Conservation (phyloP, 164 flowering plant species). For the Euptelea pleiosperma region DNA sequence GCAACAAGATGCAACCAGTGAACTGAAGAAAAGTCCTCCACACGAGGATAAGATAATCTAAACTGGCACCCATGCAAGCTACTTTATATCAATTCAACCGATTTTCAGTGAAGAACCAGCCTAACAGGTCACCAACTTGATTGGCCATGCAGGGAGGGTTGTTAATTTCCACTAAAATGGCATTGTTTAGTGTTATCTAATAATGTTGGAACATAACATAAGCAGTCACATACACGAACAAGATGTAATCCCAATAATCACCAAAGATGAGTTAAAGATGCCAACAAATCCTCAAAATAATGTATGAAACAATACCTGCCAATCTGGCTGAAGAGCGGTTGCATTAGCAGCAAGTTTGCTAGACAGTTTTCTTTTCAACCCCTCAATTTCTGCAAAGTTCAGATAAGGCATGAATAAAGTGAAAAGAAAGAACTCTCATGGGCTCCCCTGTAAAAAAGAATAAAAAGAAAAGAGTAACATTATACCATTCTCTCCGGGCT, state of each 20-base stretch:
- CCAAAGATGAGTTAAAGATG: not conserved
- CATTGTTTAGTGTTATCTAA: no score
- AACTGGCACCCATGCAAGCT: not conserved
- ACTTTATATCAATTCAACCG: not conserved
- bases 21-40: not conserved
- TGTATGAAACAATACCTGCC: conserved; percentile 63
- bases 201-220: no score
- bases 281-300: not conserved
- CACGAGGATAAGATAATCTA: not conserved
- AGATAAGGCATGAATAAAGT: not conserved
- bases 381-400: conserved; percentile 76
- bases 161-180: not conserved
- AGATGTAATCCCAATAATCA: not conserved
- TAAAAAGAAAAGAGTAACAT: not conserved
- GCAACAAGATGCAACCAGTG: conserved; percentile 21
- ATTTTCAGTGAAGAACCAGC: no score
- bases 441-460: no score
- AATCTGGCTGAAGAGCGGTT: conserved; percentile 74
- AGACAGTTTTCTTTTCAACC: conserved; percentile 86
- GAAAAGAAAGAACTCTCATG: not conserved
- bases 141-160: not conserved
- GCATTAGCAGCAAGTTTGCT: conserved; percentile 98
- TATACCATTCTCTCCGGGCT: conserved; percentile 98
- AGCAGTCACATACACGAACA: not conserved
- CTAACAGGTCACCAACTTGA: no score